These are phyloP conservation scores for Amaranthus palmeri DNA, from an alignment of 148 eudicot genomes.

Conservation along the genomic window DNA sequence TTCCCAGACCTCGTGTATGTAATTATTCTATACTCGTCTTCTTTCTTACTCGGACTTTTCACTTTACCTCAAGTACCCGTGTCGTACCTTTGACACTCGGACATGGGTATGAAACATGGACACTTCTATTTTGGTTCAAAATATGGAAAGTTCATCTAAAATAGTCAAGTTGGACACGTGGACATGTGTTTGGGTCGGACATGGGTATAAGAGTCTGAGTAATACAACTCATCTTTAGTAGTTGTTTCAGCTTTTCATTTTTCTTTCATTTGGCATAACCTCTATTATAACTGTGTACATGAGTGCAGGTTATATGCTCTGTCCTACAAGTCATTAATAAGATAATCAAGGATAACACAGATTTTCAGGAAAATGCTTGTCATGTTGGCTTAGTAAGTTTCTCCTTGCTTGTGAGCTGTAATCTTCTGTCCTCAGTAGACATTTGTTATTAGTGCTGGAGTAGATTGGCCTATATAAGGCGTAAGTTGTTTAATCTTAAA, in stretches of 20 bases:
- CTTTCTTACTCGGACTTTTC: too few species aligned
- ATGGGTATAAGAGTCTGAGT: too few species aligned
- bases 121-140: too few species aligned
- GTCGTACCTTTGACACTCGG: too few species aligned
- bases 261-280: not conserved
- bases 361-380: conserved; percentile 95
- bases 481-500: too few species aligned
- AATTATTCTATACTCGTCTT: not conserved
- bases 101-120: too few species aligned
- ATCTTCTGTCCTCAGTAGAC: not conserved
- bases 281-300: conserved; percentile 8
- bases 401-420: conserved; percentile 6
- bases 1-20: conserved; percentile 84
- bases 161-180: too few species aligned
- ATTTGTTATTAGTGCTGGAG: not conserved
- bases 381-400: conserved; percentile 91
- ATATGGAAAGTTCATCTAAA: too few species aligned
- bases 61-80: too few species aligned
- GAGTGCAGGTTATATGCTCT: conserved; percentile 79
- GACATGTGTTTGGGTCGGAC: too few species aligned
- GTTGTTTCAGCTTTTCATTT: not conserved
- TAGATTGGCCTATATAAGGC: too few species aligned
- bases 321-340: conserved; percentile 90
- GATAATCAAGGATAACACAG: conserved; percentile 78
- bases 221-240: not conserved